Percentiles rank a stretch among this genome's conserved stretches.
Evolutionary conservation across 345 rosid species (phyloP).

Genomic region (Eucalyptus lansdowneana): DNA sequence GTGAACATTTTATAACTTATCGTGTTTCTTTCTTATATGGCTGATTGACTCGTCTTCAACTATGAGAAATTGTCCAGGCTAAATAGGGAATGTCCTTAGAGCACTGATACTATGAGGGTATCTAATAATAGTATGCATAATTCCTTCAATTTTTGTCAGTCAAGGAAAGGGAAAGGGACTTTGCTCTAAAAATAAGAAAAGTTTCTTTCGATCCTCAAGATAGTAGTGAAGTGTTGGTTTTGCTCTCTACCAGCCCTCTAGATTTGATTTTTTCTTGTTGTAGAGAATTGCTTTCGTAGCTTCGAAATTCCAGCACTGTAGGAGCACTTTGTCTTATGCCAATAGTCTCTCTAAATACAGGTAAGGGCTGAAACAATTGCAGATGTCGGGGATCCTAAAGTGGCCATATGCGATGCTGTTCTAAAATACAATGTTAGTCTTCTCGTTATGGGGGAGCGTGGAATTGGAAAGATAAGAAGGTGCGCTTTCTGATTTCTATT

Average conservation of each 20-base stretch:
- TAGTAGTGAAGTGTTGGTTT: not conserved
- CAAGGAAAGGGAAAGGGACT: not conserved
- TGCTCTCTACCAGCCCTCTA: not conserved
- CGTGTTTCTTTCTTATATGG: not conserved
- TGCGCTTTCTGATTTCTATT: not conserved
- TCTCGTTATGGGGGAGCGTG: conserved; percentile 32
- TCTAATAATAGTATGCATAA: not conserved
- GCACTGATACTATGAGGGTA: not conserved
- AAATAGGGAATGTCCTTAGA: not conserved
- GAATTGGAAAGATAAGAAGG: conserved; percentile 43
- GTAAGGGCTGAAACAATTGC: conserved; percentile 27
- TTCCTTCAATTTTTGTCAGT: not conserved
- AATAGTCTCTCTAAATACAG: not conserved
- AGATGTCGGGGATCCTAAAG: conserved; percentile 46
- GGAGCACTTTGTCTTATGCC: not conserved
- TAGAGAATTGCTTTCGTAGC: not conserved
- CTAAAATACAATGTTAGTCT: conserved; percentile 43
- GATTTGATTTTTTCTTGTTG: not conserved
- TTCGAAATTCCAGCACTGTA: not conserved
- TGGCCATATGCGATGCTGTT: conserved; percentile 45
- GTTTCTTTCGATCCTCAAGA: not conserved
- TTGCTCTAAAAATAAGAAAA: not conserved
- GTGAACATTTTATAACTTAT: not conserved
- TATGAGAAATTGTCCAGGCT: not conserved
- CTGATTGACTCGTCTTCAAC: not conserved